A percentile compares a stretch with the other conserved stretches of the same genome.
Conservation (phyloP, 176 grass and related monocot genomes). For the Triticum urartu region DNA sequence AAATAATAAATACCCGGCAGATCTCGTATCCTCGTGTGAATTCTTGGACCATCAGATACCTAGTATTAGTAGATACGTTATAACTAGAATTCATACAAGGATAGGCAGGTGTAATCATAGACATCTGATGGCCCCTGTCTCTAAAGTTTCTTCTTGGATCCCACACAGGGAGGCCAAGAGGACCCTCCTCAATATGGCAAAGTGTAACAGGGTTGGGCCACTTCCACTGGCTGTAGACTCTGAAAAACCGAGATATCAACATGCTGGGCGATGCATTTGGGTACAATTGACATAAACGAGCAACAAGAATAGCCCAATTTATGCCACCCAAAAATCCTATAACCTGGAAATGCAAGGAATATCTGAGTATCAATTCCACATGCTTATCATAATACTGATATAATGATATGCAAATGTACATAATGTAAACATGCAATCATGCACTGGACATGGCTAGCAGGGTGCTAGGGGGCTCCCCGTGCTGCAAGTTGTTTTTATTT, state of each 20-base stretch:
- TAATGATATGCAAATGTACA: conserved; percentile 19
- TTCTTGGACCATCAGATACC: conserved; percentile 74
- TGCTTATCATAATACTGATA: conserved; percentile 9
- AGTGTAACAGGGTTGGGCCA: conserved; percentile 98
- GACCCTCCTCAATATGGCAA: conserved; percentile 76
- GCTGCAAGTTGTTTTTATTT: background rate
- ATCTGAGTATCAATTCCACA: background rate
- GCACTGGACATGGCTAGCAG: background rate
- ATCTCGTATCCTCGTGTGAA: conserved; percentile 70
- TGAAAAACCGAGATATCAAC: conserved; percentile 90
- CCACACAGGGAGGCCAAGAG: conserved; percentile 78
- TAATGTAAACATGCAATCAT: background rate
- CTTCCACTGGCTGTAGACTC: conserved; percentile 77
- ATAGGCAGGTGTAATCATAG: conserved; percentile 97
- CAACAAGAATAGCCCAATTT: conserved; percentile 95
- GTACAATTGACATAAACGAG: conserved; percentile 91
- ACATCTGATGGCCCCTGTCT: conserved; percentile 87
- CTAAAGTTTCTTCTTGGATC: conserved; percentile 84
- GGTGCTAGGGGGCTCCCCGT: background rate
- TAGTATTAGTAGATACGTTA: conserved; percentile 81
- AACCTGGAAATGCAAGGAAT: conserved; percentile 51
- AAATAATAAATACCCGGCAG: conserved; percentile 60
- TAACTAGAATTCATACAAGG: conserved; percentile 94
- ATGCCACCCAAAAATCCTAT: conserved; percentile 96
- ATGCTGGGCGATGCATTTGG: conserved; percentile 84